These are phyloP conservation scores for Penicillium carneum DNA, from an alignment of 2,329 filamentous ascomycete species.

Conservation along the genomic window DNA sequence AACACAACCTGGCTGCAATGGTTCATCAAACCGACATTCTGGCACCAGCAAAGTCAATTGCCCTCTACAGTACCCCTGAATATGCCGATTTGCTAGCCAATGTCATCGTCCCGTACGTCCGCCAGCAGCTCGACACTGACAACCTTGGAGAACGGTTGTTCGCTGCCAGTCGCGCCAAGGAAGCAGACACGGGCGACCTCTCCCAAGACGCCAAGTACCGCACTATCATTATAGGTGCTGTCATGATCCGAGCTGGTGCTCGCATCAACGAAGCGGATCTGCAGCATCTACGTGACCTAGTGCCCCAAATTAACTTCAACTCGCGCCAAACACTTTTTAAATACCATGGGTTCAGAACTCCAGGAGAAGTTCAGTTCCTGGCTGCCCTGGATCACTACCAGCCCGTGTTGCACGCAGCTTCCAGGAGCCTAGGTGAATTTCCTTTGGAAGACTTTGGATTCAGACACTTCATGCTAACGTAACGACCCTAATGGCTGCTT, in stretches of 20 bases:
- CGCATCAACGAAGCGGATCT: slow-evolving; percentile 1
- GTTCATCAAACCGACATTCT: slow-evolving; percentile 10
- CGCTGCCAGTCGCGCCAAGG: neutral
- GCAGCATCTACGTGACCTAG: slow-evolving; percentile 7
- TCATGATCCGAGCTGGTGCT: slow-evolving; percentile 14
- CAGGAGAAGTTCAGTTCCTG: slow-evolving; percentile 16
- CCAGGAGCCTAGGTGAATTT: slow-evolving; percentile 2
- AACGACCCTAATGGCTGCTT: slow-evolving; percentile 10
- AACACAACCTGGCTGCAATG: neutral
- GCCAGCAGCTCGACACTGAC: slow-evolving; percentile 3
- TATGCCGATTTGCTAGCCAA: neutral
- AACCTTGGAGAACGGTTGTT: slow-evolving; percentile 7
- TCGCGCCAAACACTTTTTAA: neutral
- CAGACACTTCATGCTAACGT: neutral
- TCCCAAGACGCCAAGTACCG: neutral
- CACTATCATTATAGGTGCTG: slow-evolving; percentile 15
- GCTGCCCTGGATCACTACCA: slow-evolving; percentile 16
- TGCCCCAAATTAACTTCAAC: slow-evolving; percentile 1
- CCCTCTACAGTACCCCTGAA: neutral
- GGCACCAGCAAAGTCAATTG: neutral
- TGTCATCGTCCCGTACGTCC: neutral
- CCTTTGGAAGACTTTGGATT: neutral
- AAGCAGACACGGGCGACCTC: neutral
- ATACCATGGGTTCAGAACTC: slow-evolving; percentile 6
- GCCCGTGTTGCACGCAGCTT: slow-evolving; percentile 12